Evolutionary conservation across 1,139 yeast genomes (phyloP).

Genomic region (Geotrichum restrictum): DNA sequence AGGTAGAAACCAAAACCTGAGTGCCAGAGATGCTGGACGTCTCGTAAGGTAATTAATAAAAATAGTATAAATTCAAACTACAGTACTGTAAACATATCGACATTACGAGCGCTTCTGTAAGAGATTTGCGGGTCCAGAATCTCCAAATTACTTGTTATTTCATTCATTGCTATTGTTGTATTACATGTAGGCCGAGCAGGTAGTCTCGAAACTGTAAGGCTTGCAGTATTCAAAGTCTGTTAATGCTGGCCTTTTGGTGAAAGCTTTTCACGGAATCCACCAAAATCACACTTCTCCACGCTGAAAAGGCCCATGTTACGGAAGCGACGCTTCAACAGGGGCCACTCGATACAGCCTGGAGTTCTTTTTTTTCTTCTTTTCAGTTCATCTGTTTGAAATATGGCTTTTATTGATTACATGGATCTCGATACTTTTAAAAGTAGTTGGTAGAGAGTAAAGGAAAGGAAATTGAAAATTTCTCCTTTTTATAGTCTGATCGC

Average conservation of each 20-base stretch:
- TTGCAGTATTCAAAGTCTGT: conserved; percentile 9
- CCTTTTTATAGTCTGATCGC: too few species aligned
- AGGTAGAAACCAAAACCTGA: background rate
- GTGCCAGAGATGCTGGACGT: too few species aligned
- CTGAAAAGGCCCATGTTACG: background rate
- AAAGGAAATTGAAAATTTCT: background rate
- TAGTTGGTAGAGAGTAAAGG: background rate
- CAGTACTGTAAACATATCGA: too few species aligned
- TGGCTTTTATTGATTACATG: background rate
- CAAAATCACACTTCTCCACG: conserved; percentile 1
- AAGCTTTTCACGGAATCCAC: too few species aligned
- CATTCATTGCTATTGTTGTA: background rate
- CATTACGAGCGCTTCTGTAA: too few species aligned
- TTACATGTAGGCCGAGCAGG: conserved; percentile 8
- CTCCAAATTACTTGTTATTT: background rate
- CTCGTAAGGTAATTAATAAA: too few species aligned
- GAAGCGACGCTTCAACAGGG: background rate
- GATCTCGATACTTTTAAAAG: too few species aligned
- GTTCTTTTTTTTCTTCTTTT: conserved; percentile 1
- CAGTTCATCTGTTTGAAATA: background rate
- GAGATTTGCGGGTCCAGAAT: too few species aligned
- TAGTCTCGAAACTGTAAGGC: conserved; percentile 11
- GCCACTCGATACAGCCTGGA: background rate
- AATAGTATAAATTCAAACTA: too few species aligned
- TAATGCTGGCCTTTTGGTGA: conserved; percentile 4